Evolutionary conservation across 371 early-diverging fungal species (phyloP), one percentile per base, ranked within the genome.

Genomic region (Gilbertella persicaria): DNA sequence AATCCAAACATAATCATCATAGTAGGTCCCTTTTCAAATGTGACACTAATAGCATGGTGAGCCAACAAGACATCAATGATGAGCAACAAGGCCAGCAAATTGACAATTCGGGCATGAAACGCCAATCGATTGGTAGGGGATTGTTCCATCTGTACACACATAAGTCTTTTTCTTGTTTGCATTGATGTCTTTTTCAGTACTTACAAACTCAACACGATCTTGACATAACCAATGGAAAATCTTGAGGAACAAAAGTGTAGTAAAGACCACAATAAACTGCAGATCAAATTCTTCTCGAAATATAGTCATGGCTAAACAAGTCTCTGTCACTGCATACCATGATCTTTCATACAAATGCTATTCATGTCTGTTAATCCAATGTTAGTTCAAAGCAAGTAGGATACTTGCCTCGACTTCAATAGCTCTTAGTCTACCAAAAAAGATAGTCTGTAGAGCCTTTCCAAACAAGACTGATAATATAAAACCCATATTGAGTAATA

Each of bases 1-100:
- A 97, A 98, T 6, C 92, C 95, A 85, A 97, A 96, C 67, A 95
- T 88, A 26, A 96, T 86, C 89, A 97, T 89, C 91, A 95, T 94
- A 37, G 82, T 85, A 1, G 94, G 84, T 7, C 90, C 93, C 39
- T 78, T 69, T 4, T 59, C 51, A 21, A 82, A 38, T 8, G 90
- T 89, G 33, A 75, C 71, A 9, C 77, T 67, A 5, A 87, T 77
- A 10, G 94, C 82, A 64, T 89, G 88, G 13, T 58, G 53, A 5
- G 93, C 79, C 60, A 96, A 74, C 4, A 80, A 55, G 14, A 78
- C 36, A 60, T 98, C 97, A 16, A 90, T 55, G 2, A 76, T 45
- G 10, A 85, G 64, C 33, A 97, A 76, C 1, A 90, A 33, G 0
- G 65, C 46, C 69, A 91, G 84, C 40, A 92, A 65, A 25, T 78